A percentile compares a stretch with the other conserved stretches of the same genome.
Conservation (phyloP, 768 basidiomycete genomes). For the Amanita rubescens region DNA sequence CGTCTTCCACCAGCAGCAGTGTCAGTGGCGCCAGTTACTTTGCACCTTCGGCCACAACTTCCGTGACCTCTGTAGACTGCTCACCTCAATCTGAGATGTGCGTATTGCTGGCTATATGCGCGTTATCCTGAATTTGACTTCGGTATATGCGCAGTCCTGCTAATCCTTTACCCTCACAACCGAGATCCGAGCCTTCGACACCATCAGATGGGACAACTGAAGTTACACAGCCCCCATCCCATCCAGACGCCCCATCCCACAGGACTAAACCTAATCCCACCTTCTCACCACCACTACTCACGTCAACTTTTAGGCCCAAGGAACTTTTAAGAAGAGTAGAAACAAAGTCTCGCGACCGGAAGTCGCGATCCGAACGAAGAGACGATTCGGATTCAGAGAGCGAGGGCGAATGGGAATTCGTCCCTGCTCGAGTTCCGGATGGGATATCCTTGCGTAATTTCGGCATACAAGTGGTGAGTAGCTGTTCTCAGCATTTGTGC, state of each 20-base stretch:
- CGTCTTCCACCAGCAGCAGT: not conserved
- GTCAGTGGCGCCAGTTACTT: slow-evolving; percentile 1
- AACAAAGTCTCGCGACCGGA: not conserved
- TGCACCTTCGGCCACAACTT: not conserved
- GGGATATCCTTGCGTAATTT: slow-evolving; percentile 84
- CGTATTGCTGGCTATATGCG: slow-evolving; percentile 1
- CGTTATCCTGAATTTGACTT: not conserved
- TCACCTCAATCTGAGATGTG: not conserved
- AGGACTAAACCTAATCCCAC: slow-evolving; percentile 14
- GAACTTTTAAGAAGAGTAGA: slow-evolving; percentile 30
- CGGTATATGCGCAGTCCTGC: not conserved
- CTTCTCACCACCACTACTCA: slow-evolving; percentile 31
- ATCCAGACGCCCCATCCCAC: slow-evolving; percentile 12
- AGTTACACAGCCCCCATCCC: slow-evolving; percentile 9
- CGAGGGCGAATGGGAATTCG: slow-evolving; percentile 53
- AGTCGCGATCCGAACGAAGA: not conserved
- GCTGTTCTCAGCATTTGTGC: slow-evolving; percentile 4
- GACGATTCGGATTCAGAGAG: slow-evolving; percentile 3
- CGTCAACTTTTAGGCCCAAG: slow-evolving; percentile 43
- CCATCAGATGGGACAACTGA: not conserved
- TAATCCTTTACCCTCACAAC: not conserved
- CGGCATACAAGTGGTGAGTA: slow-evolving; percentile 71
- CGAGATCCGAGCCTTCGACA: not conserved
- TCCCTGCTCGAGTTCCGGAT: slow-evolving; percentile 66
- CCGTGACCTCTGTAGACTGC: not conserved